These are phyloP conservation scores for Raffaelea arxii DNA, from an alignment of 2,329 filamentous ascomycete genomes.

Conservation along the genomic window DNA sequence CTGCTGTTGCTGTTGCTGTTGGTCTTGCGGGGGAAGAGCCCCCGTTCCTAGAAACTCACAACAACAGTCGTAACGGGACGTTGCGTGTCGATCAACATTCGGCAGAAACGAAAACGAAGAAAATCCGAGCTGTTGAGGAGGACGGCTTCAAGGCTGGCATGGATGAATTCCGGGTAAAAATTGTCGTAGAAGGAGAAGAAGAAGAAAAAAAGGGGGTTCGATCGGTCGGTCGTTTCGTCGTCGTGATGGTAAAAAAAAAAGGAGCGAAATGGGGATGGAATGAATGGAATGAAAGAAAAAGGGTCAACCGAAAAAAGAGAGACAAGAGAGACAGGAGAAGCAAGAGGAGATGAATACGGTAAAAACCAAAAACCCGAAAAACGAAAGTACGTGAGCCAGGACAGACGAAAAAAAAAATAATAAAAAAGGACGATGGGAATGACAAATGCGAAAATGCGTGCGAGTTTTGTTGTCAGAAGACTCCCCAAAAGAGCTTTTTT, in stretches of 20 bases:
- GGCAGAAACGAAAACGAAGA: background rate
- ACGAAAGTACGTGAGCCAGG: background rate
- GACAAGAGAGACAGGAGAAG: background rate
- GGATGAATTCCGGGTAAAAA: no score
- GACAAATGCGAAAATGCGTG: background rate
- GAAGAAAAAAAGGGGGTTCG: background rate
- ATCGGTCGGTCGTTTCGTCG: background rate
- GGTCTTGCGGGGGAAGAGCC: conserved; percentile 2
- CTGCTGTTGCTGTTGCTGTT: no score
- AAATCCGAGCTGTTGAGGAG: background rate
- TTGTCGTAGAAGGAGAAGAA: background rate
- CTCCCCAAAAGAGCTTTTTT: no score
- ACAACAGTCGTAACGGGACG: background rate
- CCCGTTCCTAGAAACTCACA: background rate
- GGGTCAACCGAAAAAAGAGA: background rate
- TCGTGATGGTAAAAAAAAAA: background rate
- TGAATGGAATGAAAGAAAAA: background rate
- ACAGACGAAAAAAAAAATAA: background rate
- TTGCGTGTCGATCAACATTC: background rate
- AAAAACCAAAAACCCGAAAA: background rate
- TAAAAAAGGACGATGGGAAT: background rate
- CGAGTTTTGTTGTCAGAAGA: no score
- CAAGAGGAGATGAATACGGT: background rate
- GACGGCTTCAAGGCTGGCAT: no score
- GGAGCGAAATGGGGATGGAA: background rate